phyloP scores from a whole-genome alignment of 768 basidiomycete species.

The Tylopilus vinaceipallidus region DNA sequence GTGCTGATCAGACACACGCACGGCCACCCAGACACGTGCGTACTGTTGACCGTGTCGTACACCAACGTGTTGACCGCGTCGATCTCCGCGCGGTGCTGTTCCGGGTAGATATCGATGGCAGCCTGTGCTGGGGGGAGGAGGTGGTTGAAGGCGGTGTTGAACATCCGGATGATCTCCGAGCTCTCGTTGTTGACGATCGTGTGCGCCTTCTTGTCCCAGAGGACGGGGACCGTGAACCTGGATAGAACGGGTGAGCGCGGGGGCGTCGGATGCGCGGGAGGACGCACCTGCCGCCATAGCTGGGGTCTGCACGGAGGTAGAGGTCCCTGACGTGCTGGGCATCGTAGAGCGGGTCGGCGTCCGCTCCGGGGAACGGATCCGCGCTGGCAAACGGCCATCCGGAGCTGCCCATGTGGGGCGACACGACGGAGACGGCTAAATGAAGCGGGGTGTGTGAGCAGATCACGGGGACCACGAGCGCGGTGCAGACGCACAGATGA shows the following conservation, averaged over 20 bases:
- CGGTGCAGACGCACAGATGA: constrained; percentile 59
- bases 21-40: constrained; percentile 22
- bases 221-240: constrained; percentile 83
- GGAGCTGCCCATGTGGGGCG: constrained; percentile 76
- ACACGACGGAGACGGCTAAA: constrained; percentile 75
- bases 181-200: constrained; percentile 96
- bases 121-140: constrained; percentile 64
- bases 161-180: constrained; percentile 91
- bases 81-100: constrained; percentile 67
- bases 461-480: background rate
- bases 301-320: constrained; percentile 72
- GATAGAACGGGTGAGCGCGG: background rate
- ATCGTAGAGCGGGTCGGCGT: constrained; percentile 71
- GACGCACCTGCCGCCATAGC: constrained; percentile 66
- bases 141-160: constrained; percentile 84
- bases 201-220: constrained; percentile 89
- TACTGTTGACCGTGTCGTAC: constrained; percentile 82
- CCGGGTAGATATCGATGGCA: constrained; percentile 75
- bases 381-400: constrained; percentile 87
- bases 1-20: too few species aligned
- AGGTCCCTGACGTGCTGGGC: constrained; percentile 78
- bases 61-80: constrained; percentile 86
- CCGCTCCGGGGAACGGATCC: constrained; percentile 68
- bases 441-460: background rate
- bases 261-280: background rate